These are phyloP conservation scores for Gaillardinia entomophila DNA, from an alignment of 805 yeast genomes.

Conservation along the genomic window DNA sequence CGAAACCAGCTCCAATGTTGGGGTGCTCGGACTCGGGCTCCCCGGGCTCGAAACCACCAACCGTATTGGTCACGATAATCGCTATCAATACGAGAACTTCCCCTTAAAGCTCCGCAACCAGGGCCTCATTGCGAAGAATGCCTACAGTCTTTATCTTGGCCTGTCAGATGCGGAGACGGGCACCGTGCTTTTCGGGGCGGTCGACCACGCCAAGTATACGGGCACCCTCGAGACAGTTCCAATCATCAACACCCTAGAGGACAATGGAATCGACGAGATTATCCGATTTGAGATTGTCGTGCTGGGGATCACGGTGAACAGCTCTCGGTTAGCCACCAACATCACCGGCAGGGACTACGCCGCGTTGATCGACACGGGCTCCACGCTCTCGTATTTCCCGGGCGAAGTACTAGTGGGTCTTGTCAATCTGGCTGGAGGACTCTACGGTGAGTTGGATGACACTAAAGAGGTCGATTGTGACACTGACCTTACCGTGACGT, in stretches of 20 bases:
- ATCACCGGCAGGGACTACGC: conserved; percentile 5
- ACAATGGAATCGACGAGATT: conserved; percentile 6
- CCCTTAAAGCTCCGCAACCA: conserved; percentile 26
- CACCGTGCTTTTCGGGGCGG: conserved; percentile 36
- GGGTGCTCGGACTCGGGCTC: conserved; percentile 73
- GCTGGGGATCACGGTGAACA: conserved; percentile 5
- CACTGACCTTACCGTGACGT: conserved; percentile 23
- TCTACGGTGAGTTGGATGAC: conserved; percentile 34
- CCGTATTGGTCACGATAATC: conserved; percentile 4
- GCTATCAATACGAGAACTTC: conserved; percentile 32
- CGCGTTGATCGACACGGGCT: conserved; percentile 31
- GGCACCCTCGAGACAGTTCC: conserved; percentile 29
- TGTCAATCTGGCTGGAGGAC: conserved; percentile 35
- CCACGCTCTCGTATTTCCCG: conserved; percentile 41
- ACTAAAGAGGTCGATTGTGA: conserved; percentile 45
- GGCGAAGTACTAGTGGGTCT: conserved; percentile 21
- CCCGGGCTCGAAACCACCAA: conserved; percentile 61
- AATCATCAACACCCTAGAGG: too few relatives aligned
- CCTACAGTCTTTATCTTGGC: conserved; percentile 33
- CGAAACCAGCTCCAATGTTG: conserved; percentile 54
- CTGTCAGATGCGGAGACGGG: conserved; percentile 19
- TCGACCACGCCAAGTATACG: conserved; percentile 35
- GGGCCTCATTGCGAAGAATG: conserved; percentile 27
- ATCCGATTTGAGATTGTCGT: conserved; percentile 8
- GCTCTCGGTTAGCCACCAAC: neutral